phyloP scores from a whole-genome alignment of 1,284 basidiomycete species.

The Fomitiporia mediterranea region DNA sequence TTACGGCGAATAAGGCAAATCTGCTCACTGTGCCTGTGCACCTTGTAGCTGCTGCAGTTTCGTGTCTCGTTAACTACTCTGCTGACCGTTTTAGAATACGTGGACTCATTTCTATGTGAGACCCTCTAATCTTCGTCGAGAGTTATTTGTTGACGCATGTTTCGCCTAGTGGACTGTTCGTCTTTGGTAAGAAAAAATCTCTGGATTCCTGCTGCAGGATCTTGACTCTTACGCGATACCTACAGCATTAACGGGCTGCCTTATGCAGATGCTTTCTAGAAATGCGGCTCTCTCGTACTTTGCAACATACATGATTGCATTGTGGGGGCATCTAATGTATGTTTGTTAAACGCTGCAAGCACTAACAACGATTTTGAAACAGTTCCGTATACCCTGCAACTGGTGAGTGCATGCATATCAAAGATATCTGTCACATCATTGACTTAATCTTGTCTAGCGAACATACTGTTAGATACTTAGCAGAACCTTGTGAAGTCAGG shows the following conservation, averaged over 20 bases:
- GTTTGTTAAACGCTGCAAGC: no score
- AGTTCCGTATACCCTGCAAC: conserved; percentile 70
- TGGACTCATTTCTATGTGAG: conserved; percentile 59
- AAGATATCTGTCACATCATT: no score
- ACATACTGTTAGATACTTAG: neutral
- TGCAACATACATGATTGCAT: conserved; percentile 63
- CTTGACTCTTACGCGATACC: neutral
- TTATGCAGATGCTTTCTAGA: conserved; percentile 61
- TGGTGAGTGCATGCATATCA: no score
- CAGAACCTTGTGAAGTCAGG: neutral
- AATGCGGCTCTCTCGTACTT: conserved; percentile 63
- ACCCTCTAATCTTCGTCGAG: conserved; percentile 10
- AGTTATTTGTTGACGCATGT: no score
- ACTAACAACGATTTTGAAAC: no score
- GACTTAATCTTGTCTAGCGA: neutral
- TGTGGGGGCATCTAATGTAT: no score
- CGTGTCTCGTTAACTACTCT: conserved; percentile 55
- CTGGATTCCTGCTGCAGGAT: no score
- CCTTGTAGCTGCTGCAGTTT: conserved; percentile 58
- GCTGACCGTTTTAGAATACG: conserved; percentile 58
- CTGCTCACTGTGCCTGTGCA: conserved; percentile 68
- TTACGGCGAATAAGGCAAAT: conserved; percentile 64
- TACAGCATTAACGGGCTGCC: conserved; percentile 47
- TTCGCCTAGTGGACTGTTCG: no score
- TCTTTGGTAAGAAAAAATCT: no score